A percentile compares a stretch with the other conserved stretches of the same genome.
Evolutionary conservation across 2,329 filamentous ascomycete species (phyloP).

Genomic region (Passalora sequoiae): DNA sequence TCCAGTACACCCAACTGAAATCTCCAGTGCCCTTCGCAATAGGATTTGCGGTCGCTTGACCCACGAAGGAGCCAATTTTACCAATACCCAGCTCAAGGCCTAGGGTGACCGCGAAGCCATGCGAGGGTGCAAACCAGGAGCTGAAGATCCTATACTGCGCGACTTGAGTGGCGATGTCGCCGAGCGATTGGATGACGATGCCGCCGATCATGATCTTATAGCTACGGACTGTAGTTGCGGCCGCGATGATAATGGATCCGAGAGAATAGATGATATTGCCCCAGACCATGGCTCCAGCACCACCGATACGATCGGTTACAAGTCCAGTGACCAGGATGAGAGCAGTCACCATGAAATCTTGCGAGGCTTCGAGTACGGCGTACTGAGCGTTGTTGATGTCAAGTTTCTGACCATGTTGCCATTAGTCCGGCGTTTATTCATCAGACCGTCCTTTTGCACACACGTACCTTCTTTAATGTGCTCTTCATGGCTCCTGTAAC

Average conservation of each 20-base stretch:
- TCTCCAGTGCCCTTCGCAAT: slow-evolving; percentile 55
- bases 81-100: slow-evolving; percentile 57
- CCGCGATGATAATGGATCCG: slow-evolving; percentile 56
- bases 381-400: slow-evolving; percentile 57
- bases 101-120: slow-evolving; percentile 58
- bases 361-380: slow-evolving; percentile 54
- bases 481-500: slow-evolving; percentile 58
- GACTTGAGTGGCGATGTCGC: slow-evolving; percentile 60
- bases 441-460: background rate
- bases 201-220: slow-evolving; percentile 59
- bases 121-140: slow-evolving; percentile 57
- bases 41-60: slow-evolving; percentile 56
- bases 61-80: slow-evolving; percentile 58
- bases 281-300: slow-evolving; percentile 55
- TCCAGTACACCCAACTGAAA: slow-evolving; percentile 60
- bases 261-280: slow-evolving; percentile 57
- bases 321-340: slow-evolving; percentile 53
- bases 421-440: background rate
- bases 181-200: slow-evolving; percentile 51
- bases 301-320: slow-evolving; percentile 55
- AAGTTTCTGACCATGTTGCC: slow-evolving; percentile 39
- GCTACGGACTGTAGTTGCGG: slow-evolving; percentile 51
- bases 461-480: slow-evolving; percentile 52
- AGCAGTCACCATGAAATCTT: slow-evolving; percentile 57
- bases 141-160: slow-evolving; percentile 63